Percentiles rank a stretch among this genome's conserved stretches.
Evolutionary conservation across 2,329 filamentous ascomycete genomes (phyloP).

Genomic region (Alternaria alternata): DNA sequence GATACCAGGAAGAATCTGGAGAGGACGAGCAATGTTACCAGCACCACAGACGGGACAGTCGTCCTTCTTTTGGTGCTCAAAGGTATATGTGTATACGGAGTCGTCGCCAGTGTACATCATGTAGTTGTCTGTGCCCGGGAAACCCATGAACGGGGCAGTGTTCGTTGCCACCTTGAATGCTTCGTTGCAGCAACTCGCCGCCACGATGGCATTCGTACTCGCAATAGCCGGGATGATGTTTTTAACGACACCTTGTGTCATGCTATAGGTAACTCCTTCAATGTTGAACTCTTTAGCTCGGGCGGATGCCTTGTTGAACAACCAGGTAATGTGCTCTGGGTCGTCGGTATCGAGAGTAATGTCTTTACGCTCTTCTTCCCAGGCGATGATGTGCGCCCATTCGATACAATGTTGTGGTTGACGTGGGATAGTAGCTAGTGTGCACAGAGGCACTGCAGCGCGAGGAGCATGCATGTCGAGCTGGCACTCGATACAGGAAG

Average conservation of each 20-base stretch:
- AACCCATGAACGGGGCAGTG: slow-evolving; percentile 79
- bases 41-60: slow-evolving; percentile 92
- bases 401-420: slow-evolving; percentile 98
- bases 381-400: slow-evolving; percentile 98
- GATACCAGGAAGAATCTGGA: slow-evolving; percentile 73
- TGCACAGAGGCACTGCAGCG: slow-evolving; percentile 95
- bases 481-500: slow-evolving; percentile 97
- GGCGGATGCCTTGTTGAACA: slow-evolving; percentile 82
- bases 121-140: slow-evolving; percentile 78
- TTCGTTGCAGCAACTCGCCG: slow-evolving; percentile 95
- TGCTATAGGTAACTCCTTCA: slow-evolving; percentile 87
- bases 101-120: slow-evolving; percentile 99
- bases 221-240: slow-evolving; percentile 99
- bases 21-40: slow-evolving; percentile 73
- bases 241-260: slow-evolving; percentile 97
- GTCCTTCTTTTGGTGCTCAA: slow-evolving; percentile 90
- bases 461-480: slow-evolving; percentile 98
- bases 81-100: slow-evolving; percentile 95
- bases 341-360: slow-evolving; percentile 92
- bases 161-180: slow-evolving; percentile 91
- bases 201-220: slow-evolving; percentile 96
- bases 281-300: slow-evolving; percentile 92
- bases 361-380: slow-evolving; percentile 77
- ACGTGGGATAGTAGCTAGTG: slow-evolving; percentile 92
- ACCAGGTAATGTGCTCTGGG: slow-evolving; percentile 96